A percentile compares a stretch with the other conserved stretches of the same genome.
Evolutionary conservation across 495 filamentous ascomycete genomes (phyloP).

Genomic region (Penicillium fimorum): DNA sequence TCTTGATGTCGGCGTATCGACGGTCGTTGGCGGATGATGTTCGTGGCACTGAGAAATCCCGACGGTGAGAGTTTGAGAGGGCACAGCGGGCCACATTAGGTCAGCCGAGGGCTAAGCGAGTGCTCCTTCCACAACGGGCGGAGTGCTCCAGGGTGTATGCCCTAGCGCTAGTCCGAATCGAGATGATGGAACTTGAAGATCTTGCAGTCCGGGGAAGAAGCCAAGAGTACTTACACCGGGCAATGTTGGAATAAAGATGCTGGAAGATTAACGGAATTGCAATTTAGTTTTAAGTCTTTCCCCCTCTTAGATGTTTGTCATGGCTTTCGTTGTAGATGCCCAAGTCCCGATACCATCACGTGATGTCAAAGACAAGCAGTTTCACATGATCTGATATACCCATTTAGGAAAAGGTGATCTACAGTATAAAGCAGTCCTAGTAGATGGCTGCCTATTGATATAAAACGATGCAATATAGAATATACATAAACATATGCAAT

Average conservation of each 20-base stretch:
- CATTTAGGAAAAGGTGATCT: constrained; percentile 10
- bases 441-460: not conserved
- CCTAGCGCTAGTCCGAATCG: constrained; percentile 20
- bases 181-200: constrained; percentile 12
- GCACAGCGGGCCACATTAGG: constrained; percentile 42
- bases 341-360: not conserved
- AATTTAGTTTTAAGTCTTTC: not conserved
- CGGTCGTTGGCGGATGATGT: constrained; percentile 54
- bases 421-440: not conserved
- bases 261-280: not conserved
- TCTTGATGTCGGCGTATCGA: constrained; percentile 56
- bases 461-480: constrained; percentile 1
- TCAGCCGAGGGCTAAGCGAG: constrained; percentile 51
- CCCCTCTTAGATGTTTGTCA: not conserved
- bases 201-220: constrained; percentile 11
- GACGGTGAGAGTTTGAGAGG: constrained; percentile 46
- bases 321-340: not conserved
- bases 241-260: not conserved
- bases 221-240: not conserved
- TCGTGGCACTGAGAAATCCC: constrained; percentile 51
- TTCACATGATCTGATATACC: constrained; percentile 8
- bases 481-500: constrained; percentile 15
- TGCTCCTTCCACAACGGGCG: constrained; percentile 25
- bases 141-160: constrained; percentile 10
- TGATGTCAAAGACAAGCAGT: not conserved